Evolutionary conservation across 371 early-diverging fungal species (phyloP), one percentile per base, ranked within the genome.

Genomic region (Mucor sp.): DNA sequence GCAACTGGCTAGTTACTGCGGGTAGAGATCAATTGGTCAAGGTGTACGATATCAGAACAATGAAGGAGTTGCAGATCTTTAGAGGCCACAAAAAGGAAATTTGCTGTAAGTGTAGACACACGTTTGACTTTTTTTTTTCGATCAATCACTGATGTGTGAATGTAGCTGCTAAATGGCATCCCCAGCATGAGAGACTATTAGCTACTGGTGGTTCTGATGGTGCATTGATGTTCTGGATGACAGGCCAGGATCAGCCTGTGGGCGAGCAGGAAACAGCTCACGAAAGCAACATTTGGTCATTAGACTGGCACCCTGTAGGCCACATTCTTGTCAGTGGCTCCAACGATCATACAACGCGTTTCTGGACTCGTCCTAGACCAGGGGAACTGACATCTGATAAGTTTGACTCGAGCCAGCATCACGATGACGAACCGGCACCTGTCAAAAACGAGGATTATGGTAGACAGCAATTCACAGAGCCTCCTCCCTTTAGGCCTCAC

Each of bases 291-390:
- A 91, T 99, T n/a, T 99, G 99, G 97, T 91, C 98, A 6, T 78
- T 99, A 43, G 99, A 98, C 71, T 99, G 97, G 95, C 99, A 99
- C 81, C 99, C 99, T 7, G 81, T 97, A 19, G 99, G 99, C 0
- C 99, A 99, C 79, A 88, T 98, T 9, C 83, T 99, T 11, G 98
- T 95, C 0, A 93, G 96, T 0, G 99, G 99, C 21, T 96, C 97
- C 15, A 98, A 99, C 66, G 99, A 99, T 79, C 94, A 97, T 70
- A 91, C 96, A 0, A 97, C 98, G 0, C 91, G 97, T n/a, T 99
- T 99, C 77, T 99, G 99, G 99, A 93, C 96, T 21, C 83, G 99
- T 33, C 92, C 93, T 28, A 86, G 99, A 37, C 99, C 98, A 4
- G 98, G 97, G 43, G 98, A 98, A 57, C 72, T 81, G 23, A 77